phyloP scores from a whole-genome alignment of 805 yeast species.

The Saccharomycopsis lassenensis region DNA sequence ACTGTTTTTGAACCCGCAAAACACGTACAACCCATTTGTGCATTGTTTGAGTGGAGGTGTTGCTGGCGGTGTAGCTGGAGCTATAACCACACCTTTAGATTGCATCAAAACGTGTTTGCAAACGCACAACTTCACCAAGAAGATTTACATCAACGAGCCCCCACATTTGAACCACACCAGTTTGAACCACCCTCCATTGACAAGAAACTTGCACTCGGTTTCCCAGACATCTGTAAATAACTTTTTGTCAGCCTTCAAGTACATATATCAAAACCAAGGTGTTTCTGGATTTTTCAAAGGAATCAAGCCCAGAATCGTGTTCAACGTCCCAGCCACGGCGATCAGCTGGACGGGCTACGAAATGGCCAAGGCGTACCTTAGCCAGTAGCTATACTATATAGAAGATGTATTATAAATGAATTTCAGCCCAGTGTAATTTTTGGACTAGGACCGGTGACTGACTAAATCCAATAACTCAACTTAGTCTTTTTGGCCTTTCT shows the following conservation, averaged over 20 bases:
- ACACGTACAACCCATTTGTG: constrained; percentile 72
- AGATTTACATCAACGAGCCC: constrained; percentile 3
- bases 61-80: constrained; percentile 94
- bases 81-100: constrained; percentile 87
- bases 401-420: too few species aligned
- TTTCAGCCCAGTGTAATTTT: too few species aligned
- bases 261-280: constrained; percentile 53
- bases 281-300: constrained; percentile 68
- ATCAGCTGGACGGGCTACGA: constrained; percentile 97
- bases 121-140: constrained; percentile 29
- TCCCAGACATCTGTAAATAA: constrained; percentile 4
- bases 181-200: background rate
- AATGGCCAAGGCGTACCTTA: constrained; percentile 80
- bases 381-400: too few species aligned
- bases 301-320: constrained; percentile 78
- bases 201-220: background rate
- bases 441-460: too few species aligned
- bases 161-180: constrained; percentile 2
- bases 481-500: too few species aligned
- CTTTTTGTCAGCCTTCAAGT: constrained; percentile 44
- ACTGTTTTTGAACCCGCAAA: constrained; percentile 67
- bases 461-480: too few species aligned
- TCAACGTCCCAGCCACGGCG: constrained; percentile 93
- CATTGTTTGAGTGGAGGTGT: constrained; percentile 91
- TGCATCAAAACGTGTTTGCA: constrained; percentile 87